phyloP scores from a whole-genome alignment of 2,329 filamentous ascomycete species.

The Stenocarpella maydis region DNA sequence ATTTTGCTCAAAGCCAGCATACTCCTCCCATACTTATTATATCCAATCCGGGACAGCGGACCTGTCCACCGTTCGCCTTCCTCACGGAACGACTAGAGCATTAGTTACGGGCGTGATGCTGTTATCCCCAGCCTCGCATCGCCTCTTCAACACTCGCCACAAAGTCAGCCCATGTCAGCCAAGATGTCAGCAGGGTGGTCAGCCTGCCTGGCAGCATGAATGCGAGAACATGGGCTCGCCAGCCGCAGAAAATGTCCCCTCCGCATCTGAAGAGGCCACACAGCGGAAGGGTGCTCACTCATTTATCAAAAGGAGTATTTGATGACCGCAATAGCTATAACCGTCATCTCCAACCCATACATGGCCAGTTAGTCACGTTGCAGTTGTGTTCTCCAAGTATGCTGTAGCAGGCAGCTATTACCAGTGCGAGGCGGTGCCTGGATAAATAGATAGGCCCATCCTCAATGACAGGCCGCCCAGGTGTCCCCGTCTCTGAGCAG shows the following conservation, averaged over 20 bases:
- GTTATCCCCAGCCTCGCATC: conserved; percentile 1
- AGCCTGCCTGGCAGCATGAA: background rate
- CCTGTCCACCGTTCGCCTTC: rapidly evolving
- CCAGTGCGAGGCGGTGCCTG: too few relatives aligned
- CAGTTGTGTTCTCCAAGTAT: too few relatives aligned
- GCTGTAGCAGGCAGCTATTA: too few relatives aligned
- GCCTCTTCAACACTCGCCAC: background rate
- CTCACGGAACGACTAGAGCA: background rate
- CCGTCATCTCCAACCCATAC: too few relatives aligned
- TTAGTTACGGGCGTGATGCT: background rate
- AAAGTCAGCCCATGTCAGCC: conserved; percentile 10
- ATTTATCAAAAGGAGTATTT: too few relatives aligned
- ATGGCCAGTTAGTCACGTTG: too few relatives aligned
- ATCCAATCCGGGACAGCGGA: rapidly evolving
- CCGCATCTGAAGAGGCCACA: background rate
- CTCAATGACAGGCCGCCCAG: too few relatives aligned
- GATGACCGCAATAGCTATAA: too few relatives aligned
- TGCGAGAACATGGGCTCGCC: background rate
- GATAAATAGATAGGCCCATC: too few relatives aligned
- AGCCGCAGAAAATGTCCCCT: too few relatives aligned
- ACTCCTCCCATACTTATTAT: background rate
- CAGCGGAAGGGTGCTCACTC: too few relatives aligned
- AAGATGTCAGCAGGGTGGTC: conserved; percentile 1
- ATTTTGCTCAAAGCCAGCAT: too few relatives aligned
- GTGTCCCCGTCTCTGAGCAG: background rate